phyloP scores from a whole-genome alignment of 371 early-diverging fungal genomes.

The Lichtheimia hyalospora region DNA sequence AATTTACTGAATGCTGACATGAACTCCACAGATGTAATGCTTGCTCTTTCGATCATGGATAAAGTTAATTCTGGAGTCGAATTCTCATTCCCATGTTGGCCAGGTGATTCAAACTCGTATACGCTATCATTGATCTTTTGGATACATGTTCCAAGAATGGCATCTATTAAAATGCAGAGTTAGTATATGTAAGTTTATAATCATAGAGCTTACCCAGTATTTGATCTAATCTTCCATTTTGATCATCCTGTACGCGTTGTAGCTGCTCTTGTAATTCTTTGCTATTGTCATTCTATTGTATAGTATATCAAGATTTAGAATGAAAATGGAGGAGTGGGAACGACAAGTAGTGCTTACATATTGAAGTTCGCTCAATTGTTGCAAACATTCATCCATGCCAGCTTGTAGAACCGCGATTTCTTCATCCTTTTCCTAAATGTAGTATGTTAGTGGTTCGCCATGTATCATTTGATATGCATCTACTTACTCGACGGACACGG shows the following conservation, averaged over 20 bases:
- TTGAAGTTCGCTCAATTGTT: conserved; percentile 80
- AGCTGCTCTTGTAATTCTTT: conserved; percentile 67
- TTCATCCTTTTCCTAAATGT: conserved; percentile 72
- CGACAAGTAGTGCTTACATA: conserved; percentile 39
- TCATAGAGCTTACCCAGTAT: conserved; percentile 63
- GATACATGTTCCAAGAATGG: conserved; percentile 84
- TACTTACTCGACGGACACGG: conserved; percentile 50
- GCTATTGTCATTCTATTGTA: conserved; percentile 44
- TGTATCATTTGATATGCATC: background rate
- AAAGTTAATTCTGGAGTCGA: conserved; percentile 91
- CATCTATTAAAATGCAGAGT: conserved; percentile 49
- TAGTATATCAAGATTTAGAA: background rate
- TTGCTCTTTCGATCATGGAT: conserved; percentile 87
- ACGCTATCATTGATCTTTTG: conserved; percentile 86
- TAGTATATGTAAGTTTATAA: background rate
- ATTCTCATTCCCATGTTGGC: conserved; percentile 81
- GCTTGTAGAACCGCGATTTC: conserved; percentile 89
- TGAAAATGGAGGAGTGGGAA: background rate
- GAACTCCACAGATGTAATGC: conserved; percentile 79
- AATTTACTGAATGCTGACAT: conserved; percentile 73
- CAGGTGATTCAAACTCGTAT: conserved; percentile 80
- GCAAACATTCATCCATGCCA: conserved; percentile 93
- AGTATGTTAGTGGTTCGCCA: background rate
- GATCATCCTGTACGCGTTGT: conserved; percentile 62
- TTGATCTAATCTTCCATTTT: conserved; percentile 73